Percentiles rank a stretch among this genome's conserved stretches.
Conservation (phyloP, 1,139 yeast genomes). For the Sugiyamaella neomexicana region DNA sequence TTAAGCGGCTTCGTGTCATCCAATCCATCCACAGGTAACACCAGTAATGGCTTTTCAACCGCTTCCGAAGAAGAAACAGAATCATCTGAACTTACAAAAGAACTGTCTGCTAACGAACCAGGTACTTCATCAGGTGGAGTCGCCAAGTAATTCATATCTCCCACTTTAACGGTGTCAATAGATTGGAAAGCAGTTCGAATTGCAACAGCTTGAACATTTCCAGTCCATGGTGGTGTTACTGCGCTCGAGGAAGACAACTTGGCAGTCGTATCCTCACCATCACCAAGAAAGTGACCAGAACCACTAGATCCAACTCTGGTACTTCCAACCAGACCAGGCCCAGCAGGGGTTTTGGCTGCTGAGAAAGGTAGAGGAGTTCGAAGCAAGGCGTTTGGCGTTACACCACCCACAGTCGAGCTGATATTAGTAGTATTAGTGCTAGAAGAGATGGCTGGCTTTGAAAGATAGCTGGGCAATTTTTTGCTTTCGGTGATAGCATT, state of each 20-base stretch:
- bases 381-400: slow-evolving; percentile 34
- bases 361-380: slow-evolving; percentile 34
- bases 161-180: slow-evolving; percentile 32
- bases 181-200: slow-evolving; percentile 34
- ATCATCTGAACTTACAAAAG: neutral
- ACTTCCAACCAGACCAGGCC: neutral
- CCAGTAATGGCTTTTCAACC: slow-evolving; percentile 9
- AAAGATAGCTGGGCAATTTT: neutral
- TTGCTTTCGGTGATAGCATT: neutral
- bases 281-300: slow-evolving; percentile 20
- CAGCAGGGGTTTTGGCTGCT: slow-evolving; percentile 30
- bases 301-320: slow-evolving; percentile 17
- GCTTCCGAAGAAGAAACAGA: slow-evolving; percentile 12
- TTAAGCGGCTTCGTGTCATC: slow-evolving; percentile 21
- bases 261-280: slow-evolving; percentile 23
- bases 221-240: slow-evolving; percentile 33
- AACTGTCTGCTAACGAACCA: neutral
- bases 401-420: slow-evolving; percentile 16
- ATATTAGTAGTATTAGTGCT: neutral
- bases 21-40: slow-evolving; percentile 22
- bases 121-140: slow-evolving; percentile 32
- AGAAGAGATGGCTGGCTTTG: neutral
- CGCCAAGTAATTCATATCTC: slow-evolving; percentile 33
- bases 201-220: slow-evolving; percentile 34
- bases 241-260: slow-evolving; percentile 15